phyloP scores from a whole-genome alignment of 148 eudicot species.

The Spergularia marina region DNA sequence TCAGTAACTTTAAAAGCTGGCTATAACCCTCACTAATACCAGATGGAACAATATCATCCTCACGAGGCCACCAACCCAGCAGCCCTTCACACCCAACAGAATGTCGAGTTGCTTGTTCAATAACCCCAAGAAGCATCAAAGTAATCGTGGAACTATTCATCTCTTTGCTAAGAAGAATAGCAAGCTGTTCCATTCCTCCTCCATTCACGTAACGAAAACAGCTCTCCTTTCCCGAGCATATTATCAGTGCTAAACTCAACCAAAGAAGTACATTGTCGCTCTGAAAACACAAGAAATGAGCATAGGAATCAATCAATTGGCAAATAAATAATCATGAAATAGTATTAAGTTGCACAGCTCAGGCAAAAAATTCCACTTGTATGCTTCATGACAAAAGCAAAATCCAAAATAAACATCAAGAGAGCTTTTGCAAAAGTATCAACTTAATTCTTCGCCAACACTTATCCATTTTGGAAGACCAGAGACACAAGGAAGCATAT shows the following conservation, averaged over 20 bases:
- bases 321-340: conserved; percentile 12
- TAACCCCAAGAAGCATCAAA: conserved; percentile 74
- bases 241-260: conserved; percentile 67
- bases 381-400: neutral
- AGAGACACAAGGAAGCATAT: neutral
- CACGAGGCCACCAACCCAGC: conserved; percentile 99
- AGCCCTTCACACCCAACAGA: conserved; percentile 96
- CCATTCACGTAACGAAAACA: conserved; percentile 86
- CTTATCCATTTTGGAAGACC: neutral
- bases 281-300: conserved; percentile 44
- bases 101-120: conserved; percentile 84
- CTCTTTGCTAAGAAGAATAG: conserved; percentile 41
- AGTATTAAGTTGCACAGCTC: neutral
- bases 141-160: conserved; percentile 50
- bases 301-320: conserved; percentile 10
- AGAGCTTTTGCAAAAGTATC: neutral
- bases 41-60: conserved; percentile 70
- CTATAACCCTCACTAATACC: conserved; percentile 81
- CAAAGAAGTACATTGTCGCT: conserved; percentile 56
- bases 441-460: neutral
- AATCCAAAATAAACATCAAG: neutral
- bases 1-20: conserved; percentile 69
- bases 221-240: conserved; percentile 80
- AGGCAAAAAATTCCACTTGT: neutral
- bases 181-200: conserved; percentile 85